Percentiles rank a stretch among this genome's conserved stretches.
Evolutionary conservation across 148 eudicot genomes (phyloP).

Genomic region (Chenopodium formosanum): DNA sequence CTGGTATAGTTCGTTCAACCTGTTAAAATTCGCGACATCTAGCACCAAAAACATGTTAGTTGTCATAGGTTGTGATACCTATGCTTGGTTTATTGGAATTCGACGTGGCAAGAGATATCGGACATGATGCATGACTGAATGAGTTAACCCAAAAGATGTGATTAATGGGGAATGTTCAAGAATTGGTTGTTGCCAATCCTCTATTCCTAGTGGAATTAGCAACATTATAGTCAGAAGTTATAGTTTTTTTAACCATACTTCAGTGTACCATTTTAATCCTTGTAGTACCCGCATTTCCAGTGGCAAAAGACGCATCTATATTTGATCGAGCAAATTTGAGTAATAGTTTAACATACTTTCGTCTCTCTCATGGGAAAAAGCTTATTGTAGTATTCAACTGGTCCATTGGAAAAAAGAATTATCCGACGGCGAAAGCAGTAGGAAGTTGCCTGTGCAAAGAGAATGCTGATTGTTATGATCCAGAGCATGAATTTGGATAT

Average conservation of each 20-base stretch:
- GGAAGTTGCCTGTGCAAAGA: conserved; percentile 8
- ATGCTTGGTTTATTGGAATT: neutral
- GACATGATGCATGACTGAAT: conserved; percentile 12
- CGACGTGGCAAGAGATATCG: neutral
- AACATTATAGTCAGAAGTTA: neutral
- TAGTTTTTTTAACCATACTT: neutral
- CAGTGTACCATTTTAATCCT: neutral
- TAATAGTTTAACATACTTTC: too few relatives aligned
- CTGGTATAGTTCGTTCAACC: neutral
- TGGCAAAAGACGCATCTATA: neutral
- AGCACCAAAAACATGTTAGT: neutral
- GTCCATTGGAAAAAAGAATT: conserved; percentile 18
- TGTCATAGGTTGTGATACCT: conserved; percentile 11
- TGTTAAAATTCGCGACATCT: neutral
- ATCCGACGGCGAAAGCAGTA: neutral
- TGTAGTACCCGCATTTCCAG: neutral
- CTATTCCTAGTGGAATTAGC: neutral
- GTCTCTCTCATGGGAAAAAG: neutral
- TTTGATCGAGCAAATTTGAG: neutral
- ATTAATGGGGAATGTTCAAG: neutral
- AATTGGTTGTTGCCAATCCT: conserved; percentile 10
- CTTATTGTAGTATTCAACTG: conserved; percentile 20
- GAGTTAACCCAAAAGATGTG: neutral
- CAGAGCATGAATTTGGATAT: neutral
- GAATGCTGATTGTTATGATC: conserved; percentile 10